Evolutionary conservation across 2,329 filamentous ascomycete genomes (phyloP), one percentile per base, ranked within the genome.

Genomic region (Cladosporium sp.): DNA sequence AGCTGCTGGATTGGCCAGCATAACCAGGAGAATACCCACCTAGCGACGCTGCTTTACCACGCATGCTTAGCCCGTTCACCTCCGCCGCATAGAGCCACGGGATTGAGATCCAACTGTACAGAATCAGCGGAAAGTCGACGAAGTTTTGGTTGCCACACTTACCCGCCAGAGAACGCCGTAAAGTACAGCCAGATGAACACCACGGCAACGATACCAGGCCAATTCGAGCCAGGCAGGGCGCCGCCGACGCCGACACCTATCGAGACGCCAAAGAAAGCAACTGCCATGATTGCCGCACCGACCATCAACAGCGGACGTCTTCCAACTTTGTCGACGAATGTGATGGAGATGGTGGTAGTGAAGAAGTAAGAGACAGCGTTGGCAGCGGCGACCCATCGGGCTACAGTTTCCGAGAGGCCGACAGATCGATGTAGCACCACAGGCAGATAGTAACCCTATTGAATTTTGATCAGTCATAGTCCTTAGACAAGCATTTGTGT

Each of bases 141-240:
- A 11, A 46, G 11, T n/a, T n/a, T 8, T 21, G 10, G n/a, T n/a
- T 46, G 40, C 10, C 10, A 10, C n/a, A 12, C 52, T 29, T n/a
- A 33, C 52, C 83, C 87, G 0, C 87, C 87, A 37, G 87, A 88
- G 68, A 90, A 90, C 60, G 86, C 86, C 3, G 86, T 86, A 71
- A 90, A 90, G 77, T 89, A 91, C 2, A 86, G 83, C 78, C 90
- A 90, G n/a, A 91, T 69, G 66, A 88, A 88, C 3, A 89, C 87
- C 12, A 83, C 81, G 0, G 82, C 81, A 44, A 80, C 79, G 65
- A 82, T 82, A 28, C 71, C 71, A 3, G 68, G 65, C 11, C 64
- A 72, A 1, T 70, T 46, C 2, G 70, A 73, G 29, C 69, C 77
- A 1, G 78, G 78, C 10, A 78, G 76, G 21, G 79, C 70, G 67